A percentile compares a stretch with the other conserved stretches of the same genome.
phyloP scores from a whole-genome alignment of 192 early-diverging fungal genomes.

The Coemansia biformis region DNA sequence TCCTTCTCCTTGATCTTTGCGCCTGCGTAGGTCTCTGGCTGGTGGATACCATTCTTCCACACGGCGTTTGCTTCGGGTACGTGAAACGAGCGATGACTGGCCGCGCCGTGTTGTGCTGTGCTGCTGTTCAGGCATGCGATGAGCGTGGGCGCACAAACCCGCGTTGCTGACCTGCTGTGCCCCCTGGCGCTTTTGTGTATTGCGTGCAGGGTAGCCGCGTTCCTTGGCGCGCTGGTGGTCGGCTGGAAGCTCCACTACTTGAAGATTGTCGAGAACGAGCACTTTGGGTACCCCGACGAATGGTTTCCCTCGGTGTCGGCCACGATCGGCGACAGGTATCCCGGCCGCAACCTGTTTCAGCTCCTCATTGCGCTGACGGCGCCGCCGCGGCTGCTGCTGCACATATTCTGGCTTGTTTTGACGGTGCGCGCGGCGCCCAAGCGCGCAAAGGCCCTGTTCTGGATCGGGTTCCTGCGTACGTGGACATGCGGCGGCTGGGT shows the following conservation, averaged over 20 bases:
- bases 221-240: slow-evolving; percentile 59
- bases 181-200: too few relatives aligned
- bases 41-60: slow-evolving; percentile 52
- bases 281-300: slow-evolving; percentile 70
- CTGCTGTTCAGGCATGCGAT: too few relatives aligned
- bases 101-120: too few relatives aligned
- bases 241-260: slow-evolving; percentile 72
- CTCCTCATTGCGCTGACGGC: slow-evolving; percentile 71
- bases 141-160: too few relatives aligned
- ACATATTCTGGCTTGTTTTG: slow-evolving; percentile 48
- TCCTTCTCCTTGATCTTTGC: too few relatives aligned
- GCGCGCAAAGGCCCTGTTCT: slow-evolving; percentile 43
- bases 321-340: slow-evolving; percentile 75
- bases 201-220: too few relatives aligned
- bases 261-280: slow-evolving; percentile 74
- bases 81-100: too few relatives aligned
- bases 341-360: slow-evolving; percentile 69
- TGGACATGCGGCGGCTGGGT: slow-evolving; percentile 77
- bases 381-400: slow-evolving; percentile 48
- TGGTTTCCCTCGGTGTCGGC: slow-evolving; percentile 82
- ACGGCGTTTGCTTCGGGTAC: slow-evolving; percentile 49
- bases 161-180: too few relatives aligned
- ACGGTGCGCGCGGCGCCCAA: slow-evolving; percentile 26
- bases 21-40: slow-evolving; percentile 45
- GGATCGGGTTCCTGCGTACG: slow-evolving; percentile 58